Base-by-base conservation (phyloP, 139 green algal genomes). In the Asterochloris sp. region DNA sequence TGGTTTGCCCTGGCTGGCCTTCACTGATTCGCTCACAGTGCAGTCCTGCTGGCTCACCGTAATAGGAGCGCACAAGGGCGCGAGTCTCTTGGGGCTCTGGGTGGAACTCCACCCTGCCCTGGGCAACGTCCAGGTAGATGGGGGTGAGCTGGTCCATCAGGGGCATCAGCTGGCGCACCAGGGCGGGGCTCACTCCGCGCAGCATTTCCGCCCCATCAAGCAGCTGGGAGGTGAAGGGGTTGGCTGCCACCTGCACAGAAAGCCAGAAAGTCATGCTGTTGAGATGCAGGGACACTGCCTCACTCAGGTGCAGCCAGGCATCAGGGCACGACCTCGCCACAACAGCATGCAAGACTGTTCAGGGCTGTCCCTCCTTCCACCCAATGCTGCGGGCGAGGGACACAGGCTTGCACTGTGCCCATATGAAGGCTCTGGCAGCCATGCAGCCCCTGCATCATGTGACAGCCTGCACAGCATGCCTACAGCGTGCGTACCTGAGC, bases 101-200 rank as follows among this genome's bases (percentile, higher is more conserved):
- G 11, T 81, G 88, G 82, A 98, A 98, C 85, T 98, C 95, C 61
- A 78, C 13, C 4, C 74, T 69, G 13, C 94, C 94, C 74, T 91
- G 79, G 17, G 91, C 86, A 16, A 98, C 87, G 79, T 98, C 95
- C 68, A 94, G 78, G 83, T 94, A 96, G 23, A 99, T 91, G 28
- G 93, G 93, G 6, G 89, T 85, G 23, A 98, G 87, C 90, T 98
- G 95, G 80, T 98, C 94, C 77, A 98, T n/a, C 12, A 98, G 73
- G 0, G 95, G 94, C 23, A 97, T 78, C 28, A 98, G 67, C 86
- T 98, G 93, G 38, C 83, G 83, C 64, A 96, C 83, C 26, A 94
- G 47, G 54, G 85, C 85, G 60, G 94, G 92, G 81, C 84, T 91
- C 17, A 76, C 76, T 78, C 38, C 89, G 73, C 82, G 94, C 24